Evolutionary conservation across 78 protist species (phyloP).

Genomic region (Mastigamoeba balamuthi): DNA sequence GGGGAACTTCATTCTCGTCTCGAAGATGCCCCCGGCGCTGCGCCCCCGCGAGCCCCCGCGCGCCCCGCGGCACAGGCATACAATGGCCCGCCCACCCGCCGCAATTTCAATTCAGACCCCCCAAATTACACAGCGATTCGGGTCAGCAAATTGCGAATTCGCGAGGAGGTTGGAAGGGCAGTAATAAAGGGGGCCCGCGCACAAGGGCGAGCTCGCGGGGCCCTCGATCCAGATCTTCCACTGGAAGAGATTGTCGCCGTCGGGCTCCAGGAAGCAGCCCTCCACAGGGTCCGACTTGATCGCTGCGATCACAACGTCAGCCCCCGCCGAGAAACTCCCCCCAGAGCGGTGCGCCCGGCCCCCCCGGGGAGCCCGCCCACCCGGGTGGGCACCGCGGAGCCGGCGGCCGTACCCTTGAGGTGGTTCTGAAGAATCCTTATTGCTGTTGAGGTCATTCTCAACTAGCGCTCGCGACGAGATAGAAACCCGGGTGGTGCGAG

Average conservation of each 20-base stretch:
- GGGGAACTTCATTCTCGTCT: conserved; percentile 57
- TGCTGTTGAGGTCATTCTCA: no score
- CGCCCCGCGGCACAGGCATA: neutral
- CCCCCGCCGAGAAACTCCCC: no score
- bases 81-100: neutral
- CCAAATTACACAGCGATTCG: neutral
- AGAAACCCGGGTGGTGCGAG: no score
- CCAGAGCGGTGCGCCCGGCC: no score
- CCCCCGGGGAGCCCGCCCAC: no score
- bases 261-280: conserved; percentile 10
- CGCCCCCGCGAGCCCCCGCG: neutral
- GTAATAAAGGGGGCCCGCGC: neutral
- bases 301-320: no score
- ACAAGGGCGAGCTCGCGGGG: conserved; percentile 42
- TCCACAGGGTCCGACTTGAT: conserved; percentile 33
- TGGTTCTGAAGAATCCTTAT: no score
- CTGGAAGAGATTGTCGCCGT: conserved; percentile 16
- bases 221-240: conserved; percentile 44
- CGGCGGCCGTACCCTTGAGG: no score
- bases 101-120: neutral
- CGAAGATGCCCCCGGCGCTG: conserved; percentile 46
- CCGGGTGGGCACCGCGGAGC: no score
- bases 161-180: neutral
- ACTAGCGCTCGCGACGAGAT: no score
- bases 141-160: neutral